A percentile compares a stretch with the other conserved stretches of the same genome.
These are phyloP conservation scores for Gnetum montanum DNA, from an alignment of 75 land plant genomes.

Conservation along the genomic window DNA sequence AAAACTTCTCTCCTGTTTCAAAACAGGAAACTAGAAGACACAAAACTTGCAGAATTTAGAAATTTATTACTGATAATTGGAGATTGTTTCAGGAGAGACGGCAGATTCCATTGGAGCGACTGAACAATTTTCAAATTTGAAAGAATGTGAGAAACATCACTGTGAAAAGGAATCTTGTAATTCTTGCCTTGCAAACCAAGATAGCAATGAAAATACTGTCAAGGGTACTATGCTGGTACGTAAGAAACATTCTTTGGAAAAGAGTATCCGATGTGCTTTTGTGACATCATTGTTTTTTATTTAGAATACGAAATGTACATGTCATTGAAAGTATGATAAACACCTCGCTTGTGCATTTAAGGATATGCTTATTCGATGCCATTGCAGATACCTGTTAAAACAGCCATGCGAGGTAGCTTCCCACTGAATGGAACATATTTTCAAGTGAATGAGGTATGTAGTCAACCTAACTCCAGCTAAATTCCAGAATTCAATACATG, in stretches of 20 bases:
- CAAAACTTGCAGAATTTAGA: too few relatives aligned
- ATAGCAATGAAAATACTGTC: conserved; percentile 39
- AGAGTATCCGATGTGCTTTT: too few relatives aligned
- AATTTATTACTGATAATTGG: too few relatives aligned
- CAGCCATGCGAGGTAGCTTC: conserved; percentile 91
- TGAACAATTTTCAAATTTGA: conserved; percentile 16
- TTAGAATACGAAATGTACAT: background rate
- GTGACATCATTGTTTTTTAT: background rate
- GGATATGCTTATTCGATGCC: too few relatives aligned
- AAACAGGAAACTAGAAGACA: too few relatives aligned
- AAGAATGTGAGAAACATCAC: conserved; percentile 17
- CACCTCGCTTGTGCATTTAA: too few relatives aligned
- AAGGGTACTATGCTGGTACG: conserved; percentile 80
- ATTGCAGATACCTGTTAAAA: conserved; percentile 93
- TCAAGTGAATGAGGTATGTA: conserved; percentile 90
- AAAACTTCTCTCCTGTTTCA: too few relatives aligned
- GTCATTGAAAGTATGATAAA: too few relatives aligned
- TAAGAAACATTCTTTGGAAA: background rate
- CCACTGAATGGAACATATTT: conserved; percentile 96
- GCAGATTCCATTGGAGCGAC: conserved; percentile 41
- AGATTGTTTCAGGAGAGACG: conserved; percentile 63
- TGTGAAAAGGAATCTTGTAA: conserved; percentile 36
- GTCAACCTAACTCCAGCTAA: background rate
- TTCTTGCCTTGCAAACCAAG: conserved; percentile 35
- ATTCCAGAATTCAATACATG: too few relatives aligned